These are phyloP conservation scores for Phytophthora pini DNA, from an alignment of 352 stramenopile species.

Conservation along the genomic window DNA sequence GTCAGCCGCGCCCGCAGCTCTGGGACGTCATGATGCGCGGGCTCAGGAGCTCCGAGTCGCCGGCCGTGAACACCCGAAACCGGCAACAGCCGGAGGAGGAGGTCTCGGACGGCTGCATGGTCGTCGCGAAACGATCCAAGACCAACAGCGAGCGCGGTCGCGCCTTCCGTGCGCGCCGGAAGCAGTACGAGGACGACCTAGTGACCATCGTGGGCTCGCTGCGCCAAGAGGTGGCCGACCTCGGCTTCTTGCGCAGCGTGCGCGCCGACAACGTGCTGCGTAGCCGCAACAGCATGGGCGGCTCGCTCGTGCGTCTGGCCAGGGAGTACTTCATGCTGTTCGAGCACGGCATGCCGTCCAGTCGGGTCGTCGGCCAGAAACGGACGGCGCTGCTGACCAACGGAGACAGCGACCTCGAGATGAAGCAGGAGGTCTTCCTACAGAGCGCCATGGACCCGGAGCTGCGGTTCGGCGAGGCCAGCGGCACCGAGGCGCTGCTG, in stretches of 20 bases:
- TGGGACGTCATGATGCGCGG: conserved; percentile 32
- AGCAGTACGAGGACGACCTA: conserved; percentile 54
- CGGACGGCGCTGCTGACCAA: conserved; percentile 25
- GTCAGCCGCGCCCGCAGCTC: conserved; percentile 17
- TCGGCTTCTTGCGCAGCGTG: conserved; percentile 49
- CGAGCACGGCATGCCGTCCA: conserved; percentile 42
- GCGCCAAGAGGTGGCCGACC: conserved; percentile 54
- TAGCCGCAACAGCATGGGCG: conserved; percentile 38
- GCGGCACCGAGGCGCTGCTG: conserved; percentile 36
- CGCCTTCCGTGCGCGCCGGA: conserved; percentile 62
- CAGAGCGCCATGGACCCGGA: conserved; percentile 45
- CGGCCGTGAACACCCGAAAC: not conserved
- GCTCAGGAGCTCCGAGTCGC: conserved; percentile 4
- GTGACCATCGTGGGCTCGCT: conserved; percentile 41
- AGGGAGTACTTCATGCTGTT: conserved; percentile 65
- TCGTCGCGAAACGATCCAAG: conserved; percentile 42
- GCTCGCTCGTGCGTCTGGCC: conserved; percentile 51
- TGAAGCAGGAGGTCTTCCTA: conserved; percentile 45
- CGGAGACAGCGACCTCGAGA: conserved; percentile 22
- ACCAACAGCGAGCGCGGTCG: conserved; percentile 75
- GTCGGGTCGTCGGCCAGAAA: conserved; percentile 36
- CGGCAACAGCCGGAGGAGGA: conserved; percentile 11
- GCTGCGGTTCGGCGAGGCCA: conserved; percentile 34
- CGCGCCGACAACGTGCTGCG: conserved; percentile 47
- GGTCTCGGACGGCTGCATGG: not conserved